A percentile compares a stretch with the other conserved stretches of the same genome.
Evolutionary conservation across 2,329 filamentous ascomycete genomes (phyloP).

Genomic region (Ophiocordyceps sinensis): DNA sequence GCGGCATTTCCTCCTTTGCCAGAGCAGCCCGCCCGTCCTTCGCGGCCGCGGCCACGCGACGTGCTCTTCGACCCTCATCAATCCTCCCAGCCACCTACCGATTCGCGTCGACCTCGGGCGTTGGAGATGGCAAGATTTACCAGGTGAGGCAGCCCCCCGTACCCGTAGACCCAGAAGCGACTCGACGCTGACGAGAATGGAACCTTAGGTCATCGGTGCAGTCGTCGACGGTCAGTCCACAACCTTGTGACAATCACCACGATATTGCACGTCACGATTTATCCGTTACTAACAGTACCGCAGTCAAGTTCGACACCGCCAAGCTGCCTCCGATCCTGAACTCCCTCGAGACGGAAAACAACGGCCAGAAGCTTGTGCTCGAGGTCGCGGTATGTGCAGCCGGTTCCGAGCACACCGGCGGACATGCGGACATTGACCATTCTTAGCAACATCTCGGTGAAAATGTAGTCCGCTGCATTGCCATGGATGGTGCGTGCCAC

Average conservation of each 20-base stretch:
- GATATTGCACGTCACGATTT: not conserved
- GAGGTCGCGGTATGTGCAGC: conserved; percentile 72
- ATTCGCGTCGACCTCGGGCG: conserved; percentile 43
- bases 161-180: not conserved
- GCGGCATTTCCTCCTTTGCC: conserved; percentile 52
- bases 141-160: conserved; percentile 33
- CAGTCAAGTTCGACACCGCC: conserved; percentile 93
- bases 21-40: conserved; percentile 48
- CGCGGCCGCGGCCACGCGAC: conserved; percentile 40
- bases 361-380: conserved; percentile 84
- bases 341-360: conserved; percentile 82
- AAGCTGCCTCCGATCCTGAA: conserved; percentile 96
- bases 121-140: conserved; percentile 53
- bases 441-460: conserved; percentile 95
- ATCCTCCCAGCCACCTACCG: conserved; percentile 40
- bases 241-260: not conserved
- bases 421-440: conserved; percentile 1
- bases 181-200: conserved; percentile 26
- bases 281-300: conserved; percentile 13
- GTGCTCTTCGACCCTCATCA: conserved; percentile 41
- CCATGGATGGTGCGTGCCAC: conserved; percentile 81
- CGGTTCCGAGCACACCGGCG: not conserved
- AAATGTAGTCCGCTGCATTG: conserved; percentile 98
- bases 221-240: conserved; percentile 81
- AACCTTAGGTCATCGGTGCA: conserved; percentile 87